phyloP scores from a whole-genome alignment of 345 rosid genomes.

The Gossypium stocksii region DNA sequence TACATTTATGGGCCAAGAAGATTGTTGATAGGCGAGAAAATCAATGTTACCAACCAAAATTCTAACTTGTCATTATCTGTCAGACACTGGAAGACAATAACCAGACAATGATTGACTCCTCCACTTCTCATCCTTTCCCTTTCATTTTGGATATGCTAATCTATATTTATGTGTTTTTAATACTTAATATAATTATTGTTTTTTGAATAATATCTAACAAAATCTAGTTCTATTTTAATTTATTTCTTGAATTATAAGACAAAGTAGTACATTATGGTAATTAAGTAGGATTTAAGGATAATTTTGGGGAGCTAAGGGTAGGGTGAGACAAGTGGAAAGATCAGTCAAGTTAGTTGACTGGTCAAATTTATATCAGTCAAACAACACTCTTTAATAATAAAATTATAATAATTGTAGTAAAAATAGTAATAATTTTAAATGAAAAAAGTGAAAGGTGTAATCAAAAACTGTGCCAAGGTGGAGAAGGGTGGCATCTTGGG shows the following conservation, averaged over 20 bases:
- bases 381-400: conserved; percentile 24
- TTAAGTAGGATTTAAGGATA: neutral
- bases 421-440: conserved; percentile 18
- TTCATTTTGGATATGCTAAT: conserved; percentile 19
- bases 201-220: no score
- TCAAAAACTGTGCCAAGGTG: conserved; percentile 31
- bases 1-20: conserved; percentile 18
- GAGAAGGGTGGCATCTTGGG: conserved; percentile 31
- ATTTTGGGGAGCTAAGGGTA: neutral
- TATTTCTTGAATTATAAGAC: no score
- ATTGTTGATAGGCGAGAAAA: conserved; percentile 38
- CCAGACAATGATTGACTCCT: conserved; percentile 41
- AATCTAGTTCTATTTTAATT: no score
- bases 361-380: conserved; percentile 41
- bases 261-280: neutral
- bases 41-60: conserved; percentile 42
- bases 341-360: conserved; percentile 38
- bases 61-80: conserved; percentile 38
- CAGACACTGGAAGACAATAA: conserved; percentile 35
- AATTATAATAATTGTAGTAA: neutral
- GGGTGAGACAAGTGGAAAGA: conserved; percentile 18
- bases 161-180: neutral
- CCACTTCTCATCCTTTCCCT: conserved; percentile 17
- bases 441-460: conserved; percentile 24
- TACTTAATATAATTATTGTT: no score